Base-by-base conservation (phyloP, 805 yeast genomes). In the Tanozyma kutaoensis region DNA sequence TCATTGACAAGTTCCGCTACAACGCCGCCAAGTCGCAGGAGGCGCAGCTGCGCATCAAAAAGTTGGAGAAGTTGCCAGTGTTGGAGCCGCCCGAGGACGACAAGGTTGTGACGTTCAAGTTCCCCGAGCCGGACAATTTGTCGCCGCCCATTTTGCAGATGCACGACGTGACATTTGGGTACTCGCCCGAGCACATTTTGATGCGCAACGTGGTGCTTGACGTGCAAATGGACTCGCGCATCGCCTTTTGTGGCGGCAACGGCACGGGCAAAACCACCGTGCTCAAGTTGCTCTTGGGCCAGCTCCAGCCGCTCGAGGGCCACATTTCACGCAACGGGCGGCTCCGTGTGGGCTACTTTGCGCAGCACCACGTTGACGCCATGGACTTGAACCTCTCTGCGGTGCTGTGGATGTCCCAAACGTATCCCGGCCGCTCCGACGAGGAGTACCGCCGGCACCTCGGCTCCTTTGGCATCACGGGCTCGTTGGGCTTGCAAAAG, bases 261-360 rank as follows among this genome's bases (percentile, higher is more conserved):
- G 99, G 99, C 61, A 82, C 95, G 48, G 99, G 99, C 79, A 91
- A 91, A 53, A 86, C 98, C 8, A 91, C 99, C 3, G 61, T 91
- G 35, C 66, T 91, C 46, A 88, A 88, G 50, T 60, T 91, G 23
- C 61, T 91, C 40, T 75, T 86, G 71, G 95, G 81, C 36, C 71
- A 62, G 38, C 57, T 79, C 28, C 58, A 60, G 14, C 96, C 98
- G 2, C 46, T 73, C 24, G 62, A 57, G n/a, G 98, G 98, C 30
- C 63, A 67, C 30, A 77, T 86, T 13, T 68, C 82, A 14, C 71
- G 72, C 37, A 86, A 91, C 45, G 77, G 91, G 23, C 69, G 96
- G 41, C 60, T 91, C 39, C 71, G 97, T 56, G 79, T 91, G 29
- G 97, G 95, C 12, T 91, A 91, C 52, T 91, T 91, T 58, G 96